Evolutionary conservation across 2,329 filamentous ascomycete genomes (phyloP).

Genomic region (Microsporum canis): DNA sequence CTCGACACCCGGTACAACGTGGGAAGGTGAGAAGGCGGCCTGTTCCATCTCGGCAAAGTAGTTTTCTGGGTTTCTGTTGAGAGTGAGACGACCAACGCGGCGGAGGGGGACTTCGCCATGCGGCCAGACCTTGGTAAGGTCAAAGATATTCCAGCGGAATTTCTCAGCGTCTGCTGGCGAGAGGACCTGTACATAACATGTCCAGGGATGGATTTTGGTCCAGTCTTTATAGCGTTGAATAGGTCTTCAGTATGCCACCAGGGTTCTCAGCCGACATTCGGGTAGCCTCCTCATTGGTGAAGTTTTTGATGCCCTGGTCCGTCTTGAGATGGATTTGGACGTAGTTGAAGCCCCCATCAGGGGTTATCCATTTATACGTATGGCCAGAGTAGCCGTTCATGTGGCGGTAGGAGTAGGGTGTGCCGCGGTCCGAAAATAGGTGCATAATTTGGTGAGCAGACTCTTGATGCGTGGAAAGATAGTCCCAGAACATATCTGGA

Average conservation of each 20-base stretch:
- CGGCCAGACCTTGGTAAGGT: constrained; percentile 60
- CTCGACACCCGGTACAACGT: constrained; percentile 56
- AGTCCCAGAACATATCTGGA: constrained; percentile 60
- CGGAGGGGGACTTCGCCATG: constrained; percentile 51
- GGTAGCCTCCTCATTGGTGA: constrained; percentile 47
- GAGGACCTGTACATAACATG: constrained; percentile 52
- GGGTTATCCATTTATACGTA: constrained; percentile 56
- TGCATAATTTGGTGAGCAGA: constrained; percentile 53
- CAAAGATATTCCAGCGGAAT: constrained; percentile 54
- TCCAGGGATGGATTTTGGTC: constrained; percentile 53
- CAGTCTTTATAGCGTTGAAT: constrained; percentile 50
- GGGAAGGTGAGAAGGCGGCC: constrained; percentile 56
- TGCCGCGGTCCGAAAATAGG: constrained; percentile 55
- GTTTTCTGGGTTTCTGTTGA: constrained; percentile 55
- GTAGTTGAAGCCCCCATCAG: constrained; percentile 55
- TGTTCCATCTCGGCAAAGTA: constrained; percentile 64
- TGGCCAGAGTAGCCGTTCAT: constrained; percentile 60
- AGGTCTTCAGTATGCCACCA: constrained; percentile 55
- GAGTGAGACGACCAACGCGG: constrained; percentile 50
- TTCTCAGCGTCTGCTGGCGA: constrained; percentile 51
- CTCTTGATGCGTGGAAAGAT: constrained; percentile 51
- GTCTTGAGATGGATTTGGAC: constrained; percentile 54
- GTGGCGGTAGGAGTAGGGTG: constrained; percentile 52
- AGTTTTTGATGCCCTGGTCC: constrained; percentile 50
- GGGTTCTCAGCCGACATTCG: constrained; percentile 47